Percentiles rank a stretch among this genome's conserved stretches.
phyloP scores from a whole-genome alignment of 140 eudicot genomes.

The Cichorium intybus region DNA sequence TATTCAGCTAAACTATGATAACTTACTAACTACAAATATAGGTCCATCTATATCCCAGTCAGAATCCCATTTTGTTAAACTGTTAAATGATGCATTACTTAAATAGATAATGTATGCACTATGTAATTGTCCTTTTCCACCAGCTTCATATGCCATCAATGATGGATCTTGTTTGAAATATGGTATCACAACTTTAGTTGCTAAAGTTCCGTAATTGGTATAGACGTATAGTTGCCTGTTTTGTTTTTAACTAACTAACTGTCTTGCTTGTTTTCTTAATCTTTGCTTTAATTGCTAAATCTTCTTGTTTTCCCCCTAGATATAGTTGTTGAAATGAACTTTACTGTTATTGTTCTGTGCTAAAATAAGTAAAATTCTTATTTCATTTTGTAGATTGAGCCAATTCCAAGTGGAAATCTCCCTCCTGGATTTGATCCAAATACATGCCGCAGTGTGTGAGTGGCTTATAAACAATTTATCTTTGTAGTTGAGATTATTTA shows the following conservation, averaged over 20 bases:
- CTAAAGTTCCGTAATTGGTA: background rate
- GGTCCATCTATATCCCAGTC: background rate
- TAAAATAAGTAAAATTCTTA: background rate
- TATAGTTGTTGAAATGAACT: slow-evolving; percentile 5
- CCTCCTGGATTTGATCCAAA: slow-evolving; percentile 98
- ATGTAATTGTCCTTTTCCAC: background rate
- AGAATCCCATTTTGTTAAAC: slow-evolving; percentile 6
- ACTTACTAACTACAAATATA: background rate
- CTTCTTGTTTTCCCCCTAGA: slow-evolving; percentile 12
- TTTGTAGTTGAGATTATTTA: slow-evolving; percentile 16
- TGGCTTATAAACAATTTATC: slow-evolving; percentile 31
- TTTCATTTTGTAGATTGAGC: slow-evolving; percentile 75
- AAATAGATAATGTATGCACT: slow-evolving; percentile 7
- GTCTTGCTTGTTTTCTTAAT: slow-evolving; percentile 1
- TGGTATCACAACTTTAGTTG: background rate
- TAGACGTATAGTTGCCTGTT: background rate
- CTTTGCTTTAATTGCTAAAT: background rate
- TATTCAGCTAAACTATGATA: slow-evolving; percentile 6
- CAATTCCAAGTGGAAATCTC: slow-evolving; percentile 92
- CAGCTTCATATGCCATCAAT: background rate
- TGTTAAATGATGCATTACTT: background rate
- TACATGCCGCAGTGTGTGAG: slow-evolving; percentile 98
- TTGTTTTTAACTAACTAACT: background rate
- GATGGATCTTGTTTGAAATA: background rate
- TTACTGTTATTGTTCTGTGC: background rate